A percentile compares a stretch with the other conserved stretches of the same genome.
phyloP scores from a whole-genome alignment of 176 grass and related monocot species.

The Pontederia paniculata region DNA sequence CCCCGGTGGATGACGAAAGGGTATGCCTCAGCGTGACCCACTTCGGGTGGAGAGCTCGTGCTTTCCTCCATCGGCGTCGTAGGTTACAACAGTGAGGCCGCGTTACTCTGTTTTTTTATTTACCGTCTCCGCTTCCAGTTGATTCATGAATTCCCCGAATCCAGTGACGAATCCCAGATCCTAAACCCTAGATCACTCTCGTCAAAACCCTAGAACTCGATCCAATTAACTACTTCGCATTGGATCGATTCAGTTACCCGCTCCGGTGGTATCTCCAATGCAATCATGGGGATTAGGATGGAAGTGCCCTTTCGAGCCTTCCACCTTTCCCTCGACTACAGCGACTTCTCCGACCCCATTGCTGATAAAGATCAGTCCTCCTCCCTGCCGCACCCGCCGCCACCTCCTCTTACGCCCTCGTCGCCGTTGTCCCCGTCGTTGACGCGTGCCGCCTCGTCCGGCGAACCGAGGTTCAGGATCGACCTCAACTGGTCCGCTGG shows the following conservation, averaged over 20 bases:
- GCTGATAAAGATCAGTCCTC: conserved; percentile 5
- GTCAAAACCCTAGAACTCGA: neutral
- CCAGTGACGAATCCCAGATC: too few relatives aligned
- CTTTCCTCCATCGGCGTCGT: conserved; percentile 29
- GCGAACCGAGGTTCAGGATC: conserved; percentile 68
- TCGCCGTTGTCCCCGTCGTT: conserved; percentile 19
- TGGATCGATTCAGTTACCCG: neutral
- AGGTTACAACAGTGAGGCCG: too few relatives aligned
- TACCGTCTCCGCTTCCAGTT: neutral
- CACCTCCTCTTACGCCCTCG: conserved; percentile 14
- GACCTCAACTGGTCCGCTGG: conserved; percentile 67
- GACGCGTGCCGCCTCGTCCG: neutral
- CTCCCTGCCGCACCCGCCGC: neutral
- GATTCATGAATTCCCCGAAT: conserved; percentile 16
- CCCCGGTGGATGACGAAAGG: conserved; percentile 2
- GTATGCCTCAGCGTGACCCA: conserved; percentile 58
- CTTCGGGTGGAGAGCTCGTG: conserved; percentile 48
- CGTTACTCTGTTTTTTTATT: neutral
- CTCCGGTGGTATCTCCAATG: too few relatives aligned
- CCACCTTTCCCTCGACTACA: conserved; percentile 89
- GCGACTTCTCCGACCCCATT: conserved; percentile 38
- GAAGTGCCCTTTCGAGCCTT: conserved; percentile 95
- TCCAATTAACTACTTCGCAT: neutral
- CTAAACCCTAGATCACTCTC: conserved; percentile 7
- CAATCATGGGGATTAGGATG: conserved; percentile 89